phyloP scores from a whole-genome alignment of 2,329 filamentous ascomycete genomes.

The Diaporthe sp. region DNA sequence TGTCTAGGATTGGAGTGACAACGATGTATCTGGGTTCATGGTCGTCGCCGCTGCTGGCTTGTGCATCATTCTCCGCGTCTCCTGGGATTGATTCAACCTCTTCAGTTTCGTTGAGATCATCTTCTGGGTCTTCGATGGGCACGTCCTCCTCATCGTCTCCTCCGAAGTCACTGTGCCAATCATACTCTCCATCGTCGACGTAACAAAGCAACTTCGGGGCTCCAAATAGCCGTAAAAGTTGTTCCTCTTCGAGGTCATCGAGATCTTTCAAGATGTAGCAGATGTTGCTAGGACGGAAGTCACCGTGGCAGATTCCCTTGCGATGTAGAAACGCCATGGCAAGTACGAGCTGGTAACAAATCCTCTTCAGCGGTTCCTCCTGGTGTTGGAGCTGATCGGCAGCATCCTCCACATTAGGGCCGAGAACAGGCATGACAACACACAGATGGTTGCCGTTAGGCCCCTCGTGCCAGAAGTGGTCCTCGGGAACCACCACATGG shows the following conservation, averaged over 20 bases:
- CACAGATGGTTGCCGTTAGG: background rate
- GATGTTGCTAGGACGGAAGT: constrained; percentile 4
- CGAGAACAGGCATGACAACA: constrained; percentile 1
- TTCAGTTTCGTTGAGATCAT: background rate
- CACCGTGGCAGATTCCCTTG: background rate
- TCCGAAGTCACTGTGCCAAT: background rate
- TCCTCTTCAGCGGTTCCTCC: background rate
- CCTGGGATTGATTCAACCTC: background rate
- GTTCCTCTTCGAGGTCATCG: background rate
- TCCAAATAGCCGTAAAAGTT: no score
- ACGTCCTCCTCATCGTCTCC: background rate
- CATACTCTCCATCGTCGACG: constrained; percentile 1
- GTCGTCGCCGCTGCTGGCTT: no score
- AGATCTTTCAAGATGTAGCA: background rate
- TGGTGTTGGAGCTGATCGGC: no score
- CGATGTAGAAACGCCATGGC: constrained; percentile 7
- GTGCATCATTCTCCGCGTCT: no score
- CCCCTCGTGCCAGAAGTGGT: constrained; percentile 3
- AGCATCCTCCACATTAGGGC: background rate
- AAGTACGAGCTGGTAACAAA: constrained; percentile 14
- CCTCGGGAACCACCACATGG: background rate
- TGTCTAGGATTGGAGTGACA: background rate
- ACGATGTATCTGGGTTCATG: background rate
- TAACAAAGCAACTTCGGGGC: background rate
- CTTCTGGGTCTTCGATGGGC: no score